Conservation (phyloP, 257 asterid species). For the Apocynum venetum region DNA sequence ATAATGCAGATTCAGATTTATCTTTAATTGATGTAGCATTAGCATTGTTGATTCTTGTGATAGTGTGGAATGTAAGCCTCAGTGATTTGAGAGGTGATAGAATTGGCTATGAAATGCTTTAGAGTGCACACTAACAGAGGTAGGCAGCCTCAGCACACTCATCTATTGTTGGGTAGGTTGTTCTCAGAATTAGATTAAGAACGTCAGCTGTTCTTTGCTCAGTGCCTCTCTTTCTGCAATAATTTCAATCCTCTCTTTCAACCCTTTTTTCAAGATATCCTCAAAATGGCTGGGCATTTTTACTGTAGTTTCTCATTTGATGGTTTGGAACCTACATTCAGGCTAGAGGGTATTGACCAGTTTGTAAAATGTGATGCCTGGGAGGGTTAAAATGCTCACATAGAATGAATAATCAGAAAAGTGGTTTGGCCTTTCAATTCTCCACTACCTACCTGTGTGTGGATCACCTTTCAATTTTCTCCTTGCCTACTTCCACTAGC, state of each 20-base stretch:
- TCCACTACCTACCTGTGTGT: too few relatives aligned
- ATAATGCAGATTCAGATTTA: neutral
- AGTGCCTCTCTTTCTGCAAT: neutral
- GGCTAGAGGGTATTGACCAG: too few relatives aligned
- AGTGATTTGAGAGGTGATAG: neutral
- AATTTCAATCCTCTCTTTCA: neutral
- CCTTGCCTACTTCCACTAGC: too few relatives aligned
- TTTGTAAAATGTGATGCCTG: neutral
- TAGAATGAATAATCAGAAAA: too few relatives aligned
- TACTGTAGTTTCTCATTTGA: neutral
- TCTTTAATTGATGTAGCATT: neutral
- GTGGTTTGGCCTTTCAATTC: too few relatives aligned
- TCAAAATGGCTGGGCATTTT: neutral
- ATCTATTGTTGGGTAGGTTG: too few relatives aligned
- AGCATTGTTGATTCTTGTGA: neutral
- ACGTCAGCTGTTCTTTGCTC: neutral
- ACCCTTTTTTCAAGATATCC: neutral
- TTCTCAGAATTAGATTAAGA: neutral
- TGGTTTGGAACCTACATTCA: neutral
- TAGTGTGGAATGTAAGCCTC: neutral
- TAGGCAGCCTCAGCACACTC: neutral
- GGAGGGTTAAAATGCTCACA: too few relatives aligned
- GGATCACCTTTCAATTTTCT: too few relatives aligned
- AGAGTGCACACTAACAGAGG: neutral
- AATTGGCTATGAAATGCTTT: neutral